These are phyloP conservation scores for Pichia manshurica DNA, from an alignment of 805 yeast genomes.

Conservation along the genomic window DNA sequence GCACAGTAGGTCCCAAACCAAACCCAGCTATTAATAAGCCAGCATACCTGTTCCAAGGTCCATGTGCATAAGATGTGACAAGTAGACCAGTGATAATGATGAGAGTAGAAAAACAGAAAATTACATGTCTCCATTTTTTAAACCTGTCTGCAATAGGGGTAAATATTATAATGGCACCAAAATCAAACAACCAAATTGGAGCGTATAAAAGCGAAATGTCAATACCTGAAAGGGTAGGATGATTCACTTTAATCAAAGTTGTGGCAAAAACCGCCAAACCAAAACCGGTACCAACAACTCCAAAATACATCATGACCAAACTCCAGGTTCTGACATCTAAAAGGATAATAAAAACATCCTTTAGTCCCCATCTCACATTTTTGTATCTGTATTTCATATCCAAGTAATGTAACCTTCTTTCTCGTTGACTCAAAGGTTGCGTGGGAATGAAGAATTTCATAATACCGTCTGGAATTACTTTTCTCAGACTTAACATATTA, in stretches of 20 bases:
- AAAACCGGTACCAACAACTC: constrained; percentile 87
- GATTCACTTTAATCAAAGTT: constrained; percentile 60
- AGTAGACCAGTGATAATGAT: constrained; percentile 71
- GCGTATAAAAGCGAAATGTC: constrained; percentile 72
- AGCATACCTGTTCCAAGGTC: constrained; percentile 71
- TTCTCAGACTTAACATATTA: constrained; percentile 18
- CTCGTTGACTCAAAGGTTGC: constrained; percentile 49
- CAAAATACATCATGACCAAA: constrained; percentile 79
- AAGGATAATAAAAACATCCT: constrained; percentile 50
- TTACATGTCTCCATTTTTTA: constrained; percentile 50
- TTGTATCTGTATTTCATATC: constrained; percentile 55
- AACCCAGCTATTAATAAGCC: constrained; percentile 79
- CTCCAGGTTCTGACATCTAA: constrained; percentile 74
- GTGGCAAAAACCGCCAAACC: constrained; percentile 85
- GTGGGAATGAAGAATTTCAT: constrained; percentile 21
- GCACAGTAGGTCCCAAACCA: constrained; percentile 89
- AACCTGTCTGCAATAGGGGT: constrained; percentile 77
- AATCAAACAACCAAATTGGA: constrained; percentile 86
- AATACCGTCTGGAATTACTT: constrained; percentile 17
- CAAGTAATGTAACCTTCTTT: constrained; percentile 47
- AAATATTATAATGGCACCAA: constrained; percentile 63
- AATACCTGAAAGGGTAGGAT: constrained; percentile 59
- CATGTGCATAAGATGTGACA: constrained; percentile 69
- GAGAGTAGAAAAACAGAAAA: constrained; percentile 56
- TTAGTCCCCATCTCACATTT: constrained; percentile 49